Conservation (phyloP, 768 basidiomycete species). For the Auriscalpium orientale region DNA sequence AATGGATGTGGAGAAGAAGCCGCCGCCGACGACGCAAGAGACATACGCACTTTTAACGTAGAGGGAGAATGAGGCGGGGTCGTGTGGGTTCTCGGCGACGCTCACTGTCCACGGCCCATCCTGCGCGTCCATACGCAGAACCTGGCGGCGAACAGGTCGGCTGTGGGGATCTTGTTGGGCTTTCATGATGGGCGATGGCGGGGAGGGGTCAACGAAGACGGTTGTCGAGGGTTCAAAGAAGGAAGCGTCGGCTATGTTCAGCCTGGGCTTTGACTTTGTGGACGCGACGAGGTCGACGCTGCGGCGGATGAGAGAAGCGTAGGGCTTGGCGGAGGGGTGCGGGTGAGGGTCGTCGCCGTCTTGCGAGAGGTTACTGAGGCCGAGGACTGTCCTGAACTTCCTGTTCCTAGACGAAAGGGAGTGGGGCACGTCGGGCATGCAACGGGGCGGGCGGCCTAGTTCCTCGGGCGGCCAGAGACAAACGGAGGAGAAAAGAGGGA, state of each 20-base stretch:
- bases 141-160: constrained; percentile 30
- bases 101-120: constrained; percentile 85
- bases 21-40: constrained; percentile 9
- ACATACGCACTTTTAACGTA: constrained; percentile 82
- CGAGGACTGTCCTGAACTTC: constrained; percentile 43
- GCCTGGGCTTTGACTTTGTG: constrained; percentile 29
- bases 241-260: constrained; percentile 33
- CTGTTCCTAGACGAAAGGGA: constrained; percentile 30
- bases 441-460: constrained; percentile 20
- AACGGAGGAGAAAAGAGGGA: constrained; percentile 19
- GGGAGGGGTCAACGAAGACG: constrained; percentile 20
- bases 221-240: constrained; percentile 33
- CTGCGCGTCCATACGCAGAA: constrained; percentile 60
- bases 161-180: constrained; percentile 18
- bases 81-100: constrained; percentile 79
- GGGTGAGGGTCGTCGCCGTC: constrained; percentile 13
- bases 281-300: constrained; percentile 38
- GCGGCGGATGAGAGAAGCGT: constrained; percentile 28
- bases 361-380: constrained; percentile 32
- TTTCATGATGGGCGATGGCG: constrained; percentile 16
- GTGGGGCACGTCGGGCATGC: constrained; percentile 37
- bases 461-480: constrained; percentile 19
- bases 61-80: constrained; percentile 65
- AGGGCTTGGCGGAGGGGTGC: constrained; percentile 22
- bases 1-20: constrained; percentile 10